Evolutionary conservation across 768 basidiomycete species (phyloP), one percentile per base, ranked within the genome.

Genomic region (Mycena sanguinolenta): DNA sequence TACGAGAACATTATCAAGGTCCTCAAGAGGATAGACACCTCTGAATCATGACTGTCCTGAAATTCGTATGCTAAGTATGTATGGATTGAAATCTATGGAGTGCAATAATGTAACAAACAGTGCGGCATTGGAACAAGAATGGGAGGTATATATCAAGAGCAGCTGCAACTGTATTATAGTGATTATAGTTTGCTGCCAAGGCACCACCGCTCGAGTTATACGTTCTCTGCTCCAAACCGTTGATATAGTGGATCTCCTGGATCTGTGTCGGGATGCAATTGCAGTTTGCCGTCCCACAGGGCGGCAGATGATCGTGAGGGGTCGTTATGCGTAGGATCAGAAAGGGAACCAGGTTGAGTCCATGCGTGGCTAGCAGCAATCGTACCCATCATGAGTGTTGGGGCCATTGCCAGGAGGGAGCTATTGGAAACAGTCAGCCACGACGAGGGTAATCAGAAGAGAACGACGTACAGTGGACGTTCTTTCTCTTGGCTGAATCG

Each of bases 211-310:
- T 34, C 58, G 46, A 49, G 58, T 70, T 66, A 73, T 65, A 73
- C 55, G 21, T 53, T n/a, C 73, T 72, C 36, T 70, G 58, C 28
- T 72, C 78, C 79, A 67, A 80, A 82, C 52, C 77, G 76, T 69
- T 77, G 69, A 55, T 77, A 86, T 14, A 84, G 81, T 17, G 85
- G 84, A 74, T 97, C 95, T 68, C 93, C 89, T 36, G 80, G 83
- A 54, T 88, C 84, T 3, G 95, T 97, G 42, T 94, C 94, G 0
- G 96, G 96, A 77, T 98, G 96, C 8, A 97, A 83, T 78, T 95
- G 95, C 19, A 96, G 84, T 80, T 89, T 93, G 71, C 95, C 95
- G 78, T 93, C 90, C 91, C 91, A 95, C 9, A 96, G 84, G 2
- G 93, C 94, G 13, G 94, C 91, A 34, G 94, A 92, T 13, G 94